Evolutionary conservation across 2,329 filamentous ascomycete species (phyloP).

Genomic region (Huntiella moniliformis): DNA sequence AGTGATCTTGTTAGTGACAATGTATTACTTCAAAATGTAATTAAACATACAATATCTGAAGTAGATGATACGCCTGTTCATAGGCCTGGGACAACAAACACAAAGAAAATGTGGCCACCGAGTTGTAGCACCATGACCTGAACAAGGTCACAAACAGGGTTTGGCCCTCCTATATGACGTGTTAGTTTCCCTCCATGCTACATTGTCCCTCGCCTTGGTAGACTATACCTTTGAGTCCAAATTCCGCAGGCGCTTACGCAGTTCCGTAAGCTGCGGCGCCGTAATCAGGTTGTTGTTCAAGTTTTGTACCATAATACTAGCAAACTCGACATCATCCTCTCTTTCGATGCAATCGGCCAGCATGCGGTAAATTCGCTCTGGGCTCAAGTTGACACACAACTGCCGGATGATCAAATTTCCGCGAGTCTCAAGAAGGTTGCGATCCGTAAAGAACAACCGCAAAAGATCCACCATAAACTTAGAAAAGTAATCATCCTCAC

Average conservation of each 20-base stretch:
- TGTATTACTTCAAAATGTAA: neutral
- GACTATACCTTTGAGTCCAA: conserved; percentile 55
- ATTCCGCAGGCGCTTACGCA: conserved; percentile 77
- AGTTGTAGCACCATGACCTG: conserved; percentile 95
- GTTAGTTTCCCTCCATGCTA: neutral
- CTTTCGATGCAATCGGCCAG: conserved; percentile 93
- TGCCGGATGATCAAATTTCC: conserved; percentile 95
- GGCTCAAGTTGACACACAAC: conserved; percentile 77
- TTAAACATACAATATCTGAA: conserved; percentile 69
- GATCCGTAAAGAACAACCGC: conserved; percentile 87
- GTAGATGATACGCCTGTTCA: conserved; percentile 87
- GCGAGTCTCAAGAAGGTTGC: conserved; percentile 72
- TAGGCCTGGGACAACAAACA: conserved; percentile 93
- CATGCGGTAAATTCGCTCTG: conserved; percentile 88
- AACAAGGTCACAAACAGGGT: conserved; percentile 89
- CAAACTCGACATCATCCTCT: conserved; percentile 95
- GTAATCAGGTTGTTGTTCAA: conserved; percentile 98
- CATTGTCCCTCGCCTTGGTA: conserved; percentile 1
- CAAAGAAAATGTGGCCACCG: conserved; percentile 89
- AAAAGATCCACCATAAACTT: conserved; percentile 96
- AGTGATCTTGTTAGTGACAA: neutral
- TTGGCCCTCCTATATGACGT: conserved; percentile 54
- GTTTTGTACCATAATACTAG: conserved; percentile 98
- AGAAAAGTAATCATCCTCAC: conserved; percentile 91
- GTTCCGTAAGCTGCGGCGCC: conserved; percentile 76